Percentiles rank a stretch among this genome's conserved stretches.
These are phyloP conservation scores for Epithemia pelagica DNA, from an alignment of 108 stramenopile genomes.

Conservation along the genomic window DNA sequence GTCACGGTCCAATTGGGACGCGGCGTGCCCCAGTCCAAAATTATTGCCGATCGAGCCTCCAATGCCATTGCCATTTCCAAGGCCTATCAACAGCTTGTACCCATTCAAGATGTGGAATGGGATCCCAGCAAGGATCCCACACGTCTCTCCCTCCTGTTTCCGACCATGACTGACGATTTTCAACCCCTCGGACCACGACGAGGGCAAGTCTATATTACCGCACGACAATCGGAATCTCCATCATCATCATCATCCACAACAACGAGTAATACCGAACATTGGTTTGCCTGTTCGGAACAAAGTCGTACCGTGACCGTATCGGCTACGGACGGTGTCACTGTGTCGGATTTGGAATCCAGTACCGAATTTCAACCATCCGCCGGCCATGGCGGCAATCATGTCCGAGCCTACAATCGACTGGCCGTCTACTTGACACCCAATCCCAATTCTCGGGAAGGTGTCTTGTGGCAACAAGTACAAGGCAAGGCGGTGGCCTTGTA, in stretches of 20 bases:
- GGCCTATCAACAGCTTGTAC: slow-evolving; percentile 34
- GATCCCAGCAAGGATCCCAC: slow-evolving; percentile 41
- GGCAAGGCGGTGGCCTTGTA: slow-evolving; percentile 54
- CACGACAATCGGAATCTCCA: slow-evolving; percentile 15
- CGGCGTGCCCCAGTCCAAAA: slow-evolving; percentile 23
- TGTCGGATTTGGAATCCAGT: slow-evolving; percentile 37
- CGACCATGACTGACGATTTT: slow-evolving; percentile 36
- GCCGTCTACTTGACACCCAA: slow-evolving; percentile 52
- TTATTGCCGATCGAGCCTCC: slow-evolving; percentile 41
- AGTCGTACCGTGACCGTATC: slow-evolving; percentile 33
- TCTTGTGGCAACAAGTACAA: slow-evolving; percentile 45
- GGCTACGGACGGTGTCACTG: slow-evolving; percentile 25
- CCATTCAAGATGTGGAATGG: slow-evolving; percentile 40
- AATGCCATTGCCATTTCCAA: slow-evolving; percentile 35
- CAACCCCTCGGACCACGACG: slow-evolving; percentile 39
- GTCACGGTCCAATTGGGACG: slow-evolving; percentile 17
- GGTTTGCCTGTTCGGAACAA: slow-evolving; percentile 32
- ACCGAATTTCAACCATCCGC: slow-evolving; percentile 28
- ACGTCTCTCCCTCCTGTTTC: slow-evolving; percentile 19
- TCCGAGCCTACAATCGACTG: slow-evolving; percentile 29
- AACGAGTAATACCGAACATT: not conserved
- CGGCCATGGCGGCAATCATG: slow-evolving; percentile 12
- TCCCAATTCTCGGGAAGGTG: slow-evolving; percentile 50
- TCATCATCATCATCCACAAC: not conserved
- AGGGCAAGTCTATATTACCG: slow-evolving; percentile 37